These are phyloP conservation scores for Flueggea neowawraea DNA, from an alignment of 441 rosid species.

Conservation along the genomic window DNA sequence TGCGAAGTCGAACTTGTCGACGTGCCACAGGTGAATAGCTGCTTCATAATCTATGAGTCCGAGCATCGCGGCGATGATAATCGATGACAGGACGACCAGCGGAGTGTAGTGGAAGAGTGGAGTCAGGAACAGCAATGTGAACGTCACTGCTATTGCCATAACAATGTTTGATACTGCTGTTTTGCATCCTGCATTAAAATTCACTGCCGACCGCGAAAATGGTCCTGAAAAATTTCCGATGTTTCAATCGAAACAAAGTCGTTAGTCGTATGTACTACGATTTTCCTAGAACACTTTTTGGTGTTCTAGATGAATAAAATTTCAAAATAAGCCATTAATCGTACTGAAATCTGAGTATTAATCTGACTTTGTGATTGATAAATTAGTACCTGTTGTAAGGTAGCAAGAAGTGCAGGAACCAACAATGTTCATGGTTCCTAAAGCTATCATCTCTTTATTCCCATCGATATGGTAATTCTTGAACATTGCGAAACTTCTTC, in stretches of 20 bases:
- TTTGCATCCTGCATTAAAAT: conserved; percentile 96
- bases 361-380: background rate
- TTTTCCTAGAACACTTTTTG: no score
- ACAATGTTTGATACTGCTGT: conserved; percentile 87
- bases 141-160: conserved; percentile 86
- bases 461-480: conserved; percentile 95
- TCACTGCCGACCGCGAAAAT: conserved; percentile 94
- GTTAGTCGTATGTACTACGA: background rate
- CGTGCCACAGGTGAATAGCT: conserved; percentile 72
- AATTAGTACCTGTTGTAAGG: conserved; percentile 70
- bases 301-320: no score
- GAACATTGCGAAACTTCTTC: conserved; percentile 94
- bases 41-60: conserved; percentile 93
- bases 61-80: conserved; percentile 88
- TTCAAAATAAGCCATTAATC: no score
- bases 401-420: conserved; percentile 97
- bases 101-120: conserved; percentile 94
- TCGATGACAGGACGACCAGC: conserved; percentile 80
- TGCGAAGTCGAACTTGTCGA: conserved; percentile 87
- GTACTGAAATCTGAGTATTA: no score
- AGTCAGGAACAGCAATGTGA: conserved; percentile 73
- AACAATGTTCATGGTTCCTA: conserved; percentile 89
- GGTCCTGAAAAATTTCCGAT: conserved; percentile 49
- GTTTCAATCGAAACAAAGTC: background rate
- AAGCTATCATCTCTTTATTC: conserved; percentile 97